Evolutionary conservation across 495 filamentous ascomycete genomes (phyloP).

Genomic region (Aspergillus carlsbadensis): DNA sequence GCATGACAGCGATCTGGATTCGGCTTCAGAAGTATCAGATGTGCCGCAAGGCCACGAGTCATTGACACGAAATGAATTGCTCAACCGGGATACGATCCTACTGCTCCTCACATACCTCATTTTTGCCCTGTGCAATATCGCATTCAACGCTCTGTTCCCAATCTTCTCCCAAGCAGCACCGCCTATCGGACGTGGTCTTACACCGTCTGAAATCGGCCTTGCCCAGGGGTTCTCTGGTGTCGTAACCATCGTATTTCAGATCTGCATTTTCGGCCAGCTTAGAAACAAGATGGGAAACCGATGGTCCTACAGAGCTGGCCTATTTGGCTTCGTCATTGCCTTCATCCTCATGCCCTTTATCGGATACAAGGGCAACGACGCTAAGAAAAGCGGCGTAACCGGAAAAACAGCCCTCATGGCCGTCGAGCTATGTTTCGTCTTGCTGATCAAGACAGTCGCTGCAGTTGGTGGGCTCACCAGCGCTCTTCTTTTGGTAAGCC

Average conservation of each 20-base stretch:
- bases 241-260: slow-evolving; percentile 85
- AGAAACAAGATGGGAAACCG: slow-evolving; percentile 83
- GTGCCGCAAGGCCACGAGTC: slow-evolving; percentile 32
- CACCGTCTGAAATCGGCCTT: slow-evolving; percentile 78
- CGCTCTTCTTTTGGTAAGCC: slow-evolving; percentile 75
- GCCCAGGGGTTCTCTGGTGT: slow-evolving; percentile 81
- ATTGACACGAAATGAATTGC: slow-evolving; percentile 50
- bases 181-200: slow-evolving; percentile 73
- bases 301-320: slow-evolving; percentile 71
- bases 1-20: slow-evolving; percentile 44
- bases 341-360: slow-evolving; percentile 90
- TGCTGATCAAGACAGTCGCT: slow-evolving; percentile 85
- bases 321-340: slow-evolving; percentile 79
- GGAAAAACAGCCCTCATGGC: slow-evolving; percentile 62
- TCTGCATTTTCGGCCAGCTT: slow-evolving; percentile 75
- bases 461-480: slow-evolving; percentile 87
- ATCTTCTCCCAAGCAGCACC: slow-evolving; percentile 77
- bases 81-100: slow-evolving; percentile 77
- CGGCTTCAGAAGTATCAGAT: slow-evolving; percentile 42
- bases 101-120: slow-evolving; percentile 80
- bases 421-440: slow-evolving; percentile 69
- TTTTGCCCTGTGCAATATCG: slow-evolving; percentile 85
- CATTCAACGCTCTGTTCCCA: slow-evolving; percentile 87
- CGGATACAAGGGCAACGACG: slow-evolving; percentile 63
- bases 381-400: slow-evolving; percentile 36